These are phyloP conservation scores for Lotmaria passim DNA, from an alignment of 208 protist genomes.

Conservation along the genomic window DNA sequence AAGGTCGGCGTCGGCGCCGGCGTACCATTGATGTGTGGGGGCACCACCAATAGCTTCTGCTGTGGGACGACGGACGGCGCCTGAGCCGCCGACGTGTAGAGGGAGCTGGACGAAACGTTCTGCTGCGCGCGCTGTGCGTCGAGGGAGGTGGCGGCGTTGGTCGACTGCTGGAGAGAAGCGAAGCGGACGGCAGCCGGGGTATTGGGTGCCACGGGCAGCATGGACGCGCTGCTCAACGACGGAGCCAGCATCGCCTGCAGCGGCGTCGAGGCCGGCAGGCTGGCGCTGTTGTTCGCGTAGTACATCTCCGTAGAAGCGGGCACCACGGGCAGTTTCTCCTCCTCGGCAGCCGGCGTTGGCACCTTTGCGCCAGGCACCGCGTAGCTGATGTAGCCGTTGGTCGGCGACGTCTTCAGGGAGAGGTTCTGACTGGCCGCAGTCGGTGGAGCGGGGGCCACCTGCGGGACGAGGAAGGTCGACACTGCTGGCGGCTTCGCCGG, in stretches of 20 bases:
- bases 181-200: slow-evolving; percentile 10
- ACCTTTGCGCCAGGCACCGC: slow-evolving; percentile 21
- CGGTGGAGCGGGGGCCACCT: slow-evolving; percentile 37
- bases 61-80: slow-evolving; percentile 20
- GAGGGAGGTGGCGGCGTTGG: slow-evolving; percentile 13
- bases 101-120: slow-evolving; percentile 23
- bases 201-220: slow-evolving; percentile 24
- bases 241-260: neutral
- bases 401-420: slow-evolving; percentile 17
- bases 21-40: slow-evolving; percentile 39
- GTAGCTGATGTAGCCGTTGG: slow-evolving; percentile 38
- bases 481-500: slow-evolving; percentile 24
- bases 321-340: neutral
- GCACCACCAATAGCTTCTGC: slow-evolving; percentile 41
- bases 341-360: slow-evolving; percentile 12
- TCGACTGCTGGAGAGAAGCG: slow-evolving; percentile 24
- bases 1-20: slow-evolving; percentile 22
- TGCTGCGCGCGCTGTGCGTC: slow-evolving; percentile 13
- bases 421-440: slow-evolving; percentile 21
- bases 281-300: slow-evolving; percentile 36
- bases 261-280: slow-evolving; percentile 9
- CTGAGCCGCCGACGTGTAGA: slow-evolving; percentile 36
- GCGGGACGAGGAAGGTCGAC: slow-evolving; percentile 18
- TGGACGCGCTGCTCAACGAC: slow-evolving; percentile 7
- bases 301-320: slow-evolving; percentile 3